phyloP scores from a whole-genome alignment of 164 flowering plant genomes.

The Tetracentron sinense region DNA sequence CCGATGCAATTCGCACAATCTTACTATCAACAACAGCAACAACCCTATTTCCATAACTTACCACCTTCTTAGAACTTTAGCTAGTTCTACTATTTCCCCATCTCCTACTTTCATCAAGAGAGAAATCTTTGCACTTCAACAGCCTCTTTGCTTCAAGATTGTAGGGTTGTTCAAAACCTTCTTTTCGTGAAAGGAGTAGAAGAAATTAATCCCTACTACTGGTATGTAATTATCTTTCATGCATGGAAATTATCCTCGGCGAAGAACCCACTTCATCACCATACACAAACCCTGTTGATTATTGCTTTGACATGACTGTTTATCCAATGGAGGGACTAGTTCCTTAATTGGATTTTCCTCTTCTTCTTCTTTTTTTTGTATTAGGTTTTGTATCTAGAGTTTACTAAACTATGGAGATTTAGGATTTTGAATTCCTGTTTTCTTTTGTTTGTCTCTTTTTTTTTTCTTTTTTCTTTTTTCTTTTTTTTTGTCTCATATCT shows the following conservation, averaged over 20 bases:
- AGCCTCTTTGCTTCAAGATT: conserved; percentile 39
- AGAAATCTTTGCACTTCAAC: conserved; percentile 23
- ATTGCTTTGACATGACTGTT: conserved; percentile 15
- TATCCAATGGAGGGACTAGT: background rate
- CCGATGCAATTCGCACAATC: too few relatives aligned
- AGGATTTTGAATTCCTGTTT: conserved; percentile 3
- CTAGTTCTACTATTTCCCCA: background rate
- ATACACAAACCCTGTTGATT: conserved; percentile 10
- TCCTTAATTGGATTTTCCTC: conserved; percentile 11
- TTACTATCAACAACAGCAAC: conserved; percentile 11
- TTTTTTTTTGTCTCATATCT: background rate
- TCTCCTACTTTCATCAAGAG: conserved; percentile 23
- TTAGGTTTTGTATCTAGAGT: conserved; percentile 16
- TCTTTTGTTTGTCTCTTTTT: too few relatives aligned
- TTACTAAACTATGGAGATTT: conserved; percentile 6
- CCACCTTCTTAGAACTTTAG: conserved; percentile 24
- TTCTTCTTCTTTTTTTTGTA: background rate
- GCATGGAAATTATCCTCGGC: conserved; percentile 7
- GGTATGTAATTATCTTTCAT: conserved; percentile 23
- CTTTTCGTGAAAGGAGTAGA: conserved; percentile 32
- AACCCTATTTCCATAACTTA: conserved; percentile 25
- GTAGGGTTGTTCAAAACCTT: conserved; percentile 75
- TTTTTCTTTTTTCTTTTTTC: too few relatives aligned
- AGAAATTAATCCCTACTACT: background rate
- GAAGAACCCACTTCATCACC: background rate